Base-by-base conservation (phyloP, 805 yeast genomes). In the Torulaspora microellipsoides region DNA sequence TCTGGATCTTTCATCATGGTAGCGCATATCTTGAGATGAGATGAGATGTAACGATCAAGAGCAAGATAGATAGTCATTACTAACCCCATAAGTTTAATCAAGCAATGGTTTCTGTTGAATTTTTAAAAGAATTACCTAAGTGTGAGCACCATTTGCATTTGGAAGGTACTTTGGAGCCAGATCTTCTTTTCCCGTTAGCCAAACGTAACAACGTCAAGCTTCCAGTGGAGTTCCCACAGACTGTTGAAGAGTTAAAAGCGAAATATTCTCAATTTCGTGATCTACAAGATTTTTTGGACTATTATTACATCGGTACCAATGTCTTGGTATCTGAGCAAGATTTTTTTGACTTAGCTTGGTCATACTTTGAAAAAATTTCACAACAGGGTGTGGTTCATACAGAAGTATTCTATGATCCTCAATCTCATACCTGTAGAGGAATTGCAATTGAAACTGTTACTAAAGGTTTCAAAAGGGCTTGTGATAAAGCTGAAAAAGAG, bases 141-240 rank as follows among this genome's bases (percentile, higher is more conserved):
- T 85, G 93, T 69, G 95, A 86, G 63, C 91, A 85, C 61, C 95
- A 86, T 60, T 77, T 85, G 48, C 95, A 86, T 65, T 62, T 86
- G 35, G 95, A 85, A 68, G 95, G 95, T 28, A 84, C 95, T 32
- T 64, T 85, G 43, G 85, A 82, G 48, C 93, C 95, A n/a, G 77
- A 77, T 38, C 71, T 85, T 30, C 68, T 85, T 46, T 83, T 84
- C 65, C 76, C 78, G 40, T 68, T 85, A 43, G 89, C 91, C 0
- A 66, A 74, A 55, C 76, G 86, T 66, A 84, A 85, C 67, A 63
- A 67, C 29, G 72, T 85, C 44, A 45, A 59, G 14, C 67, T 86
- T 30, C 95, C 95, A 13, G 73, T 61, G 2, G 67, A 65, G 20
- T 83, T 82, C 65, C 91, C 93, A 31, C 65, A 69, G 37, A 64